Evolutionary conservation across 345 rosid genomes (phyloP).

Genomic region (Syzygium oleosum): DNA sequence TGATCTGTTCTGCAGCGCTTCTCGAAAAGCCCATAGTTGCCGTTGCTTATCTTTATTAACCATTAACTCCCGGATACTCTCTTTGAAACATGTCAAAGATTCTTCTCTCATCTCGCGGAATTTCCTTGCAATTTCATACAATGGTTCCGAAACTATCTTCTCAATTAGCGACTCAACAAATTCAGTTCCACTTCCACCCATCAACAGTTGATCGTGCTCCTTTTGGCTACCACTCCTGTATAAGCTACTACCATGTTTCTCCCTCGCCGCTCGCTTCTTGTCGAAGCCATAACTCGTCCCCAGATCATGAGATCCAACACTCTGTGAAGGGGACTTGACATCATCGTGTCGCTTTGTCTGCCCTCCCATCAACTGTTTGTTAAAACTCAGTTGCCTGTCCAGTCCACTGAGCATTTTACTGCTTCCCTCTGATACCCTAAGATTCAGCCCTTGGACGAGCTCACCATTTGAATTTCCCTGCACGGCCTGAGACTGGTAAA

Average conservation of each 20-base stretch:
- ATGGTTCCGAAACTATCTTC: conserved; percentile 67
- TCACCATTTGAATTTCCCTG: conserved; percentile 39
- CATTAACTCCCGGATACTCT: conserved; percentile 68
- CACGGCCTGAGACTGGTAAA: conserved; percentile 42
- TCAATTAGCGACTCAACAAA: conserved; percentile 55
- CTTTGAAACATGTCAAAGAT: conserved; percentile 53
- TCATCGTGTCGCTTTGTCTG: conserved; percentile 29
- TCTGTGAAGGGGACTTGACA: conserved; percentile 54
- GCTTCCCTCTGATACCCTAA: conserved; percentile 37
- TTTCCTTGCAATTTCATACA: conserved; percentile 65
- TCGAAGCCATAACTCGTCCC: conserved; percentile 54
- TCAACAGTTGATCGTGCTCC: conserved; percentile 33
- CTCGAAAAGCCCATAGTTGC: conserved; percentile 40
- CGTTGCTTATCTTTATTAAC: conserved; percentile 48
- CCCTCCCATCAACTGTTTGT: conserved; percentile 32
- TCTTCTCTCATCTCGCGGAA: conserved; percentile 73
- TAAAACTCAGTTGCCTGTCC: conserved; percentile 66
- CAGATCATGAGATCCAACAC: conserved; percentile 58
- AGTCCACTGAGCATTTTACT: conserved; percentile 42
- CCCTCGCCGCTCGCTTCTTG: conserved; percentile 48
- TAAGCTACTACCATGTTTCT: conserved; percentile 43
- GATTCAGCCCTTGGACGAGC: conserved; percentile 29
- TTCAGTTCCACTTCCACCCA: conserved; percentile 48
- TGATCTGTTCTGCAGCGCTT: conserved; percentile 51
- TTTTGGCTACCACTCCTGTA: conserved; percentile 57